A percentile compares a stretch with the other conserved stretches of the same genome.
Conservation (phyloP, 129 eudicot genomes). For the Solidago caesia region DNA sequence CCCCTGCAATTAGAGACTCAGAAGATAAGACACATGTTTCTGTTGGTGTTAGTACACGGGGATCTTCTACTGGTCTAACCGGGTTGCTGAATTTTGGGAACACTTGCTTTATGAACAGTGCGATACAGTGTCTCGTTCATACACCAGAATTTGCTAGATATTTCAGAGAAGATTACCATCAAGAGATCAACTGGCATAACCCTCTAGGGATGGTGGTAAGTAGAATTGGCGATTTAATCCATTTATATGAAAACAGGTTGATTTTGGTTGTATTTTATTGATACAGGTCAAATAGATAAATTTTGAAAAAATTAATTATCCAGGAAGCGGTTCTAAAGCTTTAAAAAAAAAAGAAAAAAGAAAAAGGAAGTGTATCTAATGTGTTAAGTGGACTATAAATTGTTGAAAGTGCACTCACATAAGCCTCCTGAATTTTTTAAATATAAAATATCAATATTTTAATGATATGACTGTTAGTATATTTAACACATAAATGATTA, state of each 20-base stretch:
- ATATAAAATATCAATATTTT: background rate
- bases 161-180: constrained; percentile 83
- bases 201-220: constrained; percentile 99
- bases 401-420: background rate
- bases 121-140: constrained; percentile 96
- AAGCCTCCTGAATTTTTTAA: background rate
- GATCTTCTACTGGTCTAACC: constrained; percentile 85
- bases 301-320: background rate
- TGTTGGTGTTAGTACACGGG: constrained; percentile 84
- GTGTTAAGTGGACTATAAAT: background rate
- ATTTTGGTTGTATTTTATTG: constrained; percentile 4
- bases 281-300: background rate
- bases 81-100: constrained; percentile 93
- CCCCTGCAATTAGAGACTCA: constrained; percentile 49
- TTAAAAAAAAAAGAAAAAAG: too few species aligned
- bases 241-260: background rate
- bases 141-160: constrained; percentile 91
- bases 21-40: constrained; percentile 48
- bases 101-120: constrained; percentile 98
- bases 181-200: constrained; percentile 87
- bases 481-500: background rate
- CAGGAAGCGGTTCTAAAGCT: background rate
- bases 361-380: background rate
- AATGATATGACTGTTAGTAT: background rate
- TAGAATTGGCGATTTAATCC: constrained; percentile 16